Base-by-base conservation (phyloP, 805 yeast genomes). In the Deakozyma indianensis region DNA sequence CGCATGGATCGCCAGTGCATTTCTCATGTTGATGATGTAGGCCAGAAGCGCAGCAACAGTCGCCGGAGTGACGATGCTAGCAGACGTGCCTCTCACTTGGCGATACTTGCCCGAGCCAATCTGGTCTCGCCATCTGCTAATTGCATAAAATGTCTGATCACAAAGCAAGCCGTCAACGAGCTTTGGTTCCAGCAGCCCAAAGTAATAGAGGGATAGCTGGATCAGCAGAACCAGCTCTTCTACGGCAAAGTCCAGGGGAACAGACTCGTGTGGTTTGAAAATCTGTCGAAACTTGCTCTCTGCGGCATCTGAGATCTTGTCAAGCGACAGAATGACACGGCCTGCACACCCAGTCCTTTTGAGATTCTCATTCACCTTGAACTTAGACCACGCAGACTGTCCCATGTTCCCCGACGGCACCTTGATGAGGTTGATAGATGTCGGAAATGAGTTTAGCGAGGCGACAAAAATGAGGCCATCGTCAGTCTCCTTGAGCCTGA, bases 131-230 rank as follows among this genome's bases (percentile, higher is more conserved):
- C 97, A 90, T 41, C 70, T 67, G 1, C 60, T 55, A 22, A 86
- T 71, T 0, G 94, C 94, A 21, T 63, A 69, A 49, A 80, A 80
- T 0, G 98, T 90, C 47, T 73, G 70, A 47, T 77, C 74, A 59
- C 97, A 90, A 2, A 87, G 64, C 15, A 90, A 64, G 0, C 98
- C 97, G 62, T 92, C 96, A 47, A 84, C 83, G 51, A 72, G 77
- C 25, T 64, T 64, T 0, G 84, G 78, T 43, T 78, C 80, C 14
- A 86, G 67, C 38, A 86, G 61, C 46, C 78, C 83, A 61, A 83
- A 88, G 60, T 87, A 88, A 54, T 75, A 81, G 22, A 90, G 68
- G 35, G 83, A 74, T 1, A 78, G 77, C 62, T 90, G 98, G 1
- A 84, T 66, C 22, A 86, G 59, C 35, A 78, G 75, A 2, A 87